A percentile compares a stretch with the other conserved stretches of the same genome.
phyloP scores from a whole-genome alignment of 768 basidiomycete species.

The Lentinula aciculospora region DNA sequence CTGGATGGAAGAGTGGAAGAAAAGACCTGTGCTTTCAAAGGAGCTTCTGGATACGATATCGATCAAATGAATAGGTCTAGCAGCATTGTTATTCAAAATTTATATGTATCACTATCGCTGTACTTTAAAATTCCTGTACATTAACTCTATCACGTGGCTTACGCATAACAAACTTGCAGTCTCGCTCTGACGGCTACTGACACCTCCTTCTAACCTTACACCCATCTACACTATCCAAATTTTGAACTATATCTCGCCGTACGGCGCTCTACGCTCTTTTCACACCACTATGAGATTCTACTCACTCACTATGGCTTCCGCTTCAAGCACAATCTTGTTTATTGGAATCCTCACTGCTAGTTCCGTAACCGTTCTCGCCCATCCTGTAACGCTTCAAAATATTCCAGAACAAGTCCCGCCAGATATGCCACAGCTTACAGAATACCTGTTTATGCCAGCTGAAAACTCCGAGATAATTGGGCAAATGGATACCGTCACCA shows the following conservation, averaged over 20 bases:
- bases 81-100: too few relatives aligned
- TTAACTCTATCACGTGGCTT: too few relatives aligned
- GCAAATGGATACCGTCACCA: not conserved
- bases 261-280: not conserved
- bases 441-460: not conserved
- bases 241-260: not conserved
- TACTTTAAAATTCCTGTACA: not conserved
- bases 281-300: not conserved
- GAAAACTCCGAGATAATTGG: not conserved
- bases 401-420: not conserved
- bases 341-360: not conserved
- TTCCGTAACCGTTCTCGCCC: not conserved
- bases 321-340: not conserved
- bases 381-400: not conserved
- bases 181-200: too few relatives aligned
- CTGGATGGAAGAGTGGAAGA: conserved; percentile 5
- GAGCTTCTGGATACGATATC: not conserved
- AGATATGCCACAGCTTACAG: not conserved
- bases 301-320: not conserved
- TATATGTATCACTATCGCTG: too few relatives aligned
- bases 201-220: not conserved
- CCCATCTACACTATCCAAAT: too few relatives aligned
- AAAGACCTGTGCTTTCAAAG: conserved; percentile 1
- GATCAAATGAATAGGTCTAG: too few relatives aligned
- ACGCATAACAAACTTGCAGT: too few relatives aligned